Percentiles rank a stretch among this genome's conserved stretches.
phyloP scores from a whole-genome alignment of 331 rosid genomes.

The Malus hybrid region DNA sequence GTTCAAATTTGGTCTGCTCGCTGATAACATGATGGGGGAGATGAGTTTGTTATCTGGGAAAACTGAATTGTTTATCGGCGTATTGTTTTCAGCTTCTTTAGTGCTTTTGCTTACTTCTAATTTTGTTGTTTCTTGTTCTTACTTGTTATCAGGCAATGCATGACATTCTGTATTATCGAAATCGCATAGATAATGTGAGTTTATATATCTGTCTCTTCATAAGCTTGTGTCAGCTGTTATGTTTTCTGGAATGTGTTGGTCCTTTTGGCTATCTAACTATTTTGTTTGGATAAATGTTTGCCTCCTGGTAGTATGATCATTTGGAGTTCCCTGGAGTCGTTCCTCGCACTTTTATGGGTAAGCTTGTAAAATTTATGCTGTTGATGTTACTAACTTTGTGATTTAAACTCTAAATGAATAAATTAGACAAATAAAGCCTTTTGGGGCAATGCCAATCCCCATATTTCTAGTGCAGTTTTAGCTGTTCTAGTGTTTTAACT shows the following conservation, averaged over 20 bases:
- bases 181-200: conserved; percentile 57
- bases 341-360: conserved; percentile 89
- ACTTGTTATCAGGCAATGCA: conserved; percentile 63
- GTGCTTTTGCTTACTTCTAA: conserved; percentile 6
- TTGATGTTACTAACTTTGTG: neutral
- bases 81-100: neutral
- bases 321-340: conserved; percentile 92
- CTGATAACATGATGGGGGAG: neutral
- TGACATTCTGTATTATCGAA: conserved; percentile 62
- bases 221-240: neutral
- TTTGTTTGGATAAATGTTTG: neutral
- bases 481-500: no score
- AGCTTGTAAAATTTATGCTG: neutral
- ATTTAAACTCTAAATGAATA: no score
- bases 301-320: conserved; percentile 69
- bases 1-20: neutral
- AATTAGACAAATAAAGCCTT: no score
- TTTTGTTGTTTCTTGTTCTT: neutral
- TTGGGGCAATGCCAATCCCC: neutral
- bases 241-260: neutral
- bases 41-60: neutral
- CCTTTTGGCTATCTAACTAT: conserved; percentile 1
- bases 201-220: neutral
- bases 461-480: neutral
- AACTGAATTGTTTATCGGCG: neutral